Evolutionary conservation across 2,329 filamentous ascomycete species (phyloP).

Genomic region (Boeremia exigua): DNA sequence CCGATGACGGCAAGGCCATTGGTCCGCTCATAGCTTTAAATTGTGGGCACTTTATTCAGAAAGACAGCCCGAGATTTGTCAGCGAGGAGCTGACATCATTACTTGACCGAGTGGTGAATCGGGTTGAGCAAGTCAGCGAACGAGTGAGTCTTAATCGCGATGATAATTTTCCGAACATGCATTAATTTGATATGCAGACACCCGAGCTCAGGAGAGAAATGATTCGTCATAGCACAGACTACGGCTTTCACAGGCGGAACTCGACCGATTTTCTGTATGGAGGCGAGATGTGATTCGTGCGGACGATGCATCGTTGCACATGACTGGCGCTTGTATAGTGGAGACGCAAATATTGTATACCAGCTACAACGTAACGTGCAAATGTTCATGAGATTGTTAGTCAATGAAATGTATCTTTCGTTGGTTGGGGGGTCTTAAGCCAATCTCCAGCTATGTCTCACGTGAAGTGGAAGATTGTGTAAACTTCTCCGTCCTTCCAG

Average conservation of each 20-base stretch:
- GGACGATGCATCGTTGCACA: not conserved
- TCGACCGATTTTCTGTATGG: not conserved
- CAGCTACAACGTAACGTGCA: not conserved
- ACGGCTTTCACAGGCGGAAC: constrained; percentile 1
- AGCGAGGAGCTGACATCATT: constrained; percentile 41
- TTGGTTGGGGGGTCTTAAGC: no score
- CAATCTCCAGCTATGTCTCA: not conserved
- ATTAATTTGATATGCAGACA: not conserved
- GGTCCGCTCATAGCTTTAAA: constrained; percentile 56
- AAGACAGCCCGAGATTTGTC: constrained; percentile 56
- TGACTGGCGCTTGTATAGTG: no score
- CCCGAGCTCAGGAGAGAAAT: constrained; percentile 17
- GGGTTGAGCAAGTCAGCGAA: constrained; percentile 43
- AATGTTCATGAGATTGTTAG: not conserved
- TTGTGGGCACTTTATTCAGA: constrained; percentile 64
- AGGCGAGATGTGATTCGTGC: constrained; percentile 5
- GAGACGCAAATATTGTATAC: not conserved
- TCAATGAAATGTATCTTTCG: no score
- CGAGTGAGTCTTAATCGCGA: constrained; percentile 15
- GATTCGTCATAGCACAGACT: constrained; percentile 15
- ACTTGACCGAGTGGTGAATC: constrained; percentile 45
- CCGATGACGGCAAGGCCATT: constrained; percentile 47
- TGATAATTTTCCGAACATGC: not conserved
- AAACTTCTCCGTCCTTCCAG: not conserved
- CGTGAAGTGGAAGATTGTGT: not conserved